These are phyloP conservation scores for Teunomyces atbi DNA, from an alignment of 805 yeast genomes.

Conservation along the genomic window DNA sequence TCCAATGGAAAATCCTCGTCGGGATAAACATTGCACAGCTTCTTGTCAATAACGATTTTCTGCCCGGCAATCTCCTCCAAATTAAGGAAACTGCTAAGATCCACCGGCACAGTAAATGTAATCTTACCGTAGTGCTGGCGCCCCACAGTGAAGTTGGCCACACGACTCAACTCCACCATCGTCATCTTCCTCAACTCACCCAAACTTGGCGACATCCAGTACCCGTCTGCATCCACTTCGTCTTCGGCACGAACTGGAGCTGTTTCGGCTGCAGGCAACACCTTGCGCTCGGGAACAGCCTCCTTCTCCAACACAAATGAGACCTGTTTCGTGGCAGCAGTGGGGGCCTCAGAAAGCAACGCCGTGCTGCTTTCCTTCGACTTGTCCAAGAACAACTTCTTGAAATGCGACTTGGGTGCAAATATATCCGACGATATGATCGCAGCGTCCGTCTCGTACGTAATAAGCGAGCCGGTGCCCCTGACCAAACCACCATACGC, in stretches of 20 bases:
- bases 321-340: conserved; percentile 1
- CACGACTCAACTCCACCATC: conserved; percentile 60
- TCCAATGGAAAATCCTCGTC: conserved; percentile 57
- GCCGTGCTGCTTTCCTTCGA: conserved; percentile 15
- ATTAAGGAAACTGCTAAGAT: conserved; percentile 65
- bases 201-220: conserved; percentile 82
- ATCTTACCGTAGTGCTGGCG: conserved; percentile 74
- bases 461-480: conserved; percentile 18
- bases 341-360: conserved; percentile 5
- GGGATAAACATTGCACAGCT: conserved; percentile 71
- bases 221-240: conserved; percentile 65
- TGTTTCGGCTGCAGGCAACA: background rate
- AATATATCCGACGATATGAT: conserved; percentile 71
- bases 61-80: conserved; percentile 64
- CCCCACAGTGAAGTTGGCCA: conserved; percentile 71
- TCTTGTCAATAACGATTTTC: conserved; percentile 57
- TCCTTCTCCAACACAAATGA: background rate
- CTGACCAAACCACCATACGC: background rate
- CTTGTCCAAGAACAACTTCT: conserved; percentile 54
- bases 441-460: conserved; percentile 58
- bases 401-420: conserved; percentile 57
- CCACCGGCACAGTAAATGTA: conserved; percentile 79
- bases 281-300: background rate
- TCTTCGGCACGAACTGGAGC: conserved; percentile 15
- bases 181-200: conserved; percentile 59